Conservation (phyloP, 176 grass and related monocot species). For the Oryza australiensis region DNA sequence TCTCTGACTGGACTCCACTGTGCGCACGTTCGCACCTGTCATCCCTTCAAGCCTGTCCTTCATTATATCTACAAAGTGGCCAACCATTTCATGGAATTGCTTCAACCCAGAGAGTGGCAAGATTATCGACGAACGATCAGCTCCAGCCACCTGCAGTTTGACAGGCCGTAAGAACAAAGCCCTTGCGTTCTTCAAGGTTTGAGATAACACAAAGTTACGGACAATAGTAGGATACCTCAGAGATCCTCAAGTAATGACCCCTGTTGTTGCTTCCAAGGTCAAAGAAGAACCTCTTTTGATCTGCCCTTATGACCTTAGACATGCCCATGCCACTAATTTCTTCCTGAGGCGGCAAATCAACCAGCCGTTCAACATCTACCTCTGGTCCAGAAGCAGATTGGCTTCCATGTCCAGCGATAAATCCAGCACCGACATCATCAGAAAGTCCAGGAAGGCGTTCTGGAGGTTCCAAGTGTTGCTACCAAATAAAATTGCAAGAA, state of each 20-base stretch:
- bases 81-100: constrained; percentile 99
- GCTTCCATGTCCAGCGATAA: constrained; percentile 88
- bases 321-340: constrained; percentile 80
- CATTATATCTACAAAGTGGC: constrained; percentile 98
- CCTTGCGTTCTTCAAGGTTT: neutral
- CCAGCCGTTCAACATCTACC: constrained; percentile 70
- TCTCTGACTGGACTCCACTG: constrained; percentile 76
- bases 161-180: constrained; percentile 9
- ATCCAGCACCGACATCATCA: constrained; percentile 98
- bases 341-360: constrained; percentile 82
- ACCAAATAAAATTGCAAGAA: constrained; percentile 20
- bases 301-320: constrained; percentile 96
- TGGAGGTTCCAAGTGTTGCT: constrained; percentile 86
- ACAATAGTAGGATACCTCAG: constrained; percentile 60
- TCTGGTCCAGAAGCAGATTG: constrained; percentile 68
- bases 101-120: constrained; percentile 88
- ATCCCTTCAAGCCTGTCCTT: constrained; percentile 97
- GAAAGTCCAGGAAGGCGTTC: constrained; percentile 81
- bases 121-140: constrained; percentile 96
- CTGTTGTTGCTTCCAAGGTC: constrained; percentile 95
- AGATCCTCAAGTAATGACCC: constrained; percentile 95
- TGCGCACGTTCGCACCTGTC: constrained; percentile 72
- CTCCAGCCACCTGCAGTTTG: constrained; percentile 75
- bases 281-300: constrained; percentile 99
- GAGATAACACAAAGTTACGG: neutral